Base-by-base conservation (phyloP, 2,329 filamentous ascomycete genomes). In the Podosphaera fusca region DNA sequence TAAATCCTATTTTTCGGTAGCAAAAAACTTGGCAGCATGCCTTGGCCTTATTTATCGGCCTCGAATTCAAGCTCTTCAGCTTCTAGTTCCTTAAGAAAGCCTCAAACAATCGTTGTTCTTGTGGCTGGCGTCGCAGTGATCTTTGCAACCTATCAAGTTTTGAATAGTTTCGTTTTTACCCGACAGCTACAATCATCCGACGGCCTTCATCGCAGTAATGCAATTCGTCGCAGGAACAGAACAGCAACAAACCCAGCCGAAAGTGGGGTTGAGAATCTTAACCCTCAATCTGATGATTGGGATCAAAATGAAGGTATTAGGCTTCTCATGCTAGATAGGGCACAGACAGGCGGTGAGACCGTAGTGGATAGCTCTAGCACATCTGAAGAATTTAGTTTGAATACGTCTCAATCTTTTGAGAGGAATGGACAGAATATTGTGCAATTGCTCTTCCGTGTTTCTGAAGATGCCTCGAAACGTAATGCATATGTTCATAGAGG, bases 401-500 rank as follows among this genome's bases (percentile, higher is more conserved):
- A 62, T 35, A 45, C 56, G 8, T 68, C 42, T 60, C 64, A 57
- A 67, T 67, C 56, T 67, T 69, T 57, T 68, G 71, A 57, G 74
- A 58, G 77, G 72, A 65, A 61, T 38, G 86, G 85, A 5, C 85
- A 92, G 65, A 89, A 88, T 59, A 81, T 94, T 54, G 83, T 94
- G 51, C 86, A 82, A 60, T 74, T 95, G 1, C 75, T 96, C 0
- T 96, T 95, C 67, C 80, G 89, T 58, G 94, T 96, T 52, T 94
- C 89, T 0, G 89, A 95, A 69, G 88, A 96, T 62, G 89, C 95
- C 67, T 87, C 89, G 1, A 80, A 83, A 57, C 78, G 86, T 55
- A 90, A 92, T 67, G 85, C 87, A 29, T 95, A 92, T 65, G 84
- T 95, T 30, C 92, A 98, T 68, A 79, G 90, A 10, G 90, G 92